Evolutionary conservation across 495 filamentous ascomycete genomes (phyloP).

Genomic region (Tuber magnatum): DNA sequence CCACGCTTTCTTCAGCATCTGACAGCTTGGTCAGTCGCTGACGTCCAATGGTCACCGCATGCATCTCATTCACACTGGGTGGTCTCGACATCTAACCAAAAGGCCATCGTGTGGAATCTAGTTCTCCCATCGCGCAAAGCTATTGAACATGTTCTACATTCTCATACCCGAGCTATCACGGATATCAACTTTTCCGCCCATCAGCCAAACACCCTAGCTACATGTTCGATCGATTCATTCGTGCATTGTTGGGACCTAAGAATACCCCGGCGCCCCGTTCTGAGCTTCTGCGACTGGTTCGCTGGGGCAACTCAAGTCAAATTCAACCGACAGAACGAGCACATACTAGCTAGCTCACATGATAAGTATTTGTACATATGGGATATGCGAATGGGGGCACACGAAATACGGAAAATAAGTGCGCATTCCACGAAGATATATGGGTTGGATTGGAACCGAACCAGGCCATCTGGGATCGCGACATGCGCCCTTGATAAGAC

Average conservation of each 20-base stretch:
- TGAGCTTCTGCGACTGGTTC: conserved; percentile 88
- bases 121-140: conserved; percentile 64
- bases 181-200: conserved; percentile 96
- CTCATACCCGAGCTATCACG: conserved; percentile 82
- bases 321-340: conserved; percentile 78
- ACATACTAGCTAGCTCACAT: conserved; percentile 84
- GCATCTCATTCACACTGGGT: conserved; percentile 86
- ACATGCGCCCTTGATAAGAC: conserved; percentile 89
- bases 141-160: conserved; percentile 85
- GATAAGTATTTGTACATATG: conserved; percentile 80
- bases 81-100: conserved; percentile 87
- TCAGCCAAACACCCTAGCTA: conserved; percentile 79
- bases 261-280: conserved; percentile 61
- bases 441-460: conserved; percentile 88
- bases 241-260: conserved; percentile 91
- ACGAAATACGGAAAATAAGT: conserved; percentile 70
- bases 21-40: conserved; percentile 91
- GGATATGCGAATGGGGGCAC: conserved; percentile 76
- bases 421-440: conserved; percentile 96
- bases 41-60: conserved; percentile 97
- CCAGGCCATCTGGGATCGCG: conserved; percentile 59
- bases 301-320: conserved; percentile 94
- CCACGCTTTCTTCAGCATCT: conserved; percentile 80
- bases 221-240: conserved; percentile 87
- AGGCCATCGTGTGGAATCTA: conserved; percentile 91